Percentiles rank a stretch among this genome's conserved stretches.
Conservation (phyloP, 1,284 basidiomycete genomes). For the Testicularia cyperi region DNA sequence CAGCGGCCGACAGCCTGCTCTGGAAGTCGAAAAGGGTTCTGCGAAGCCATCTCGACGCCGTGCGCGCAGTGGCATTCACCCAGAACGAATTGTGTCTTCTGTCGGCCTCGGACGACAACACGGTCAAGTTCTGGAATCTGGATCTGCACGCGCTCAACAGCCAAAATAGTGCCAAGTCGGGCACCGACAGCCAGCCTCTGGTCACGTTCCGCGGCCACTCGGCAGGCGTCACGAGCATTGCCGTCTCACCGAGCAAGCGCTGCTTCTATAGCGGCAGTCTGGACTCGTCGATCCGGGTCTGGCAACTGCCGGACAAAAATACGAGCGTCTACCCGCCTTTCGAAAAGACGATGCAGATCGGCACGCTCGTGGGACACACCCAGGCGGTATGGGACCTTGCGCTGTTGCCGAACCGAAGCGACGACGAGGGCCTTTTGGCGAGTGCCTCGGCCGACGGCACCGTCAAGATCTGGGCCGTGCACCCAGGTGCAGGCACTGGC, state of each 20-base stretch:
- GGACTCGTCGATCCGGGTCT: slow-evolving; percentile 88
- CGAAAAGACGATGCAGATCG: slow-evolving; percentile 74
- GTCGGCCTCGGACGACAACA: slow-evolving; percentile 90
- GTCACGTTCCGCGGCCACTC: slow-evolving; percentile 90
- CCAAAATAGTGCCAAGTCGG: slow-evolving; percentile 24
- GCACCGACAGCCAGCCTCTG: slow-evolving; percentile 61
- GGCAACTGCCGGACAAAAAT: slow-evolving; percentile 67
- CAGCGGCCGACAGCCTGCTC: slow-evolving; percentile 43
- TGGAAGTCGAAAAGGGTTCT: slow-evolving; percentile 55
- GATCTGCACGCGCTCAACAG: slow-evolving; percentile 28
- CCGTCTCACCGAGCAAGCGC: slow-evolving; percentile 75
- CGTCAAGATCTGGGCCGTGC: slow-evolving; percentile 78
- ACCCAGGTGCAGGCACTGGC: background rate
- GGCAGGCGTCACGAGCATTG: slow-evolving; percentile 82
- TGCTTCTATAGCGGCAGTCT: slow-evolving; percentile 86
- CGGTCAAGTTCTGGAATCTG: slow-evolving; percentile 91
- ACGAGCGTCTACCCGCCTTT: slow-evolving; percentile 77
- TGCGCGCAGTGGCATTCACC: slow-evolving; percentile 84
- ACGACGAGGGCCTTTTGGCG: slow-evolving; percentile 67
- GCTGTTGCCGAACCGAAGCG: slow-evolving; percentile 57
- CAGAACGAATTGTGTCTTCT: slow-evolving; percentile 76
- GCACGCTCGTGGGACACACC: slow-evolving; percentile 83
- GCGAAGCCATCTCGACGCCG: slow-evolving; percentile 84
- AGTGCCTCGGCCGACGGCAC: slow-evolving; percentile 86
- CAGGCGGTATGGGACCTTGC: slow-evolving; percentile 94